Evolutionary conservation across 768 basidiomycete genomes (phyloP).

Genomic region (Dioszegia hungarica): DNA sequence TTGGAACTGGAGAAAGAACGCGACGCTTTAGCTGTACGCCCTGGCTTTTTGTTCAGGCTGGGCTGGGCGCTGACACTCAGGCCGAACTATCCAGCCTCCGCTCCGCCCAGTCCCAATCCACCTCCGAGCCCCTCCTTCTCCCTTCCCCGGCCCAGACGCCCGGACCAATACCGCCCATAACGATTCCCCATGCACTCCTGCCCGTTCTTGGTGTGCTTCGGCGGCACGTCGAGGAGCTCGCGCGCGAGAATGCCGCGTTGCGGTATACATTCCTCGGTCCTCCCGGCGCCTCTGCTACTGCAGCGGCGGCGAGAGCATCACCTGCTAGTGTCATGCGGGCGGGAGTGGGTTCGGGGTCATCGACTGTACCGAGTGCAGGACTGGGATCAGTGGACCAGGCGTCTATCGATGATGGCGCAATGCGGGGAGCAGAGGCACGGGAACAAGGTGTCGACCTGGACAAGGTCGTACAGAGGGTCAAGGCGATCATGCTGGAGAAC

Average conservation of each 20-base stretch:
- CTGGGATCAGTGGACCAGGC: not conserved
- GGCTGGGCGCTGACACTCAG: not conserved
- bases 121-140: not conserved
- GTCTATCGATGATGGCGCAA: not conserved
- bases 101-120: constrained; percentile 3
- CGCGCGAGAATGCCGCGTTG: constrained; percentile 35
- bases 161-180: constrained; percentile 1
- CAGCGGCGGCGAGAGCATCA: not conserved
- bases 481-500: constrained; percentile 36
- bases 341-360: too few relatives aligned
- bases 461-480: constrained; percentile 29
- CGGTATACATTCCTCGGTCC: constrained; percentile 33
- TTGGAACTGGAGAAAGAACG: constrained; percentile 25
- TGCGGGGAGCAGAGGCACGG: not conserved
- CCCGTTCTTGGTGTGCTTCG: constrained; percentile 25
- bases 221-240: constrained; percentile 30
- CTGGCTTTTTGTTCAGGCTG: not conserved
- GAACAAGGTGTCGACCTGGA: constrained; percentile 21
- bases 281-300: not conserved
- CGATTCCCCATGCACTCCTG: constrained; percentile 25
- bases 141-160: too few relatives aligned
- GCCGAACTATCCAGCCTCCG: constrained; percentile 13
- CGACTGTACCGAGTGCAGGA: not conserved
- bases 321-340: too few relatives aligned
- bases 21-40: constrained; percentile 14